Base-by-base conservation (phyloP, 305 asterid genomes). In the Solanum aculeatissimum region DNA sequence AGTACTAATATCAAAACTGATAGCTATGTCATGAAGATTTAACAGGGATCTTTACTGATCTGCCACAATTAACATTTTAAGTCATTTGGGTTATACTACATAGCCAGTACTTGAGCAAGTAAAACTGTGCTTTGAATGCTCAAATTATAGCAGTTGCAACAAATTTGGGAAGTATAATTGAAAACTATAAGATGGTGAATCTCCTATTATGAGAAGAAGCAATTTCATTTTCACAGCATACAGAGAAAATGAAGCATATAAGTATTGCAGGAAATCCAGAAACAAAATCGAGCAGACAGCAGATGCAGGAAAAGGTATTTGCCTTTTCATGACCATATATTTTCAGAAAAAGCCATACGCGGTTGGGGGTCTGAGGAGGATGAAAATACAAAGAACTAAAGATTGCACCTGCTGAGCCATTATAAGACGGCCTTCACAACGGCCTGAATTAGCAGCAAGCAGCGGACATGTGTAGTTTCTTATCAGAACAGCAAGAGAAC, bases 321-420 rank as follows among this genome's bases (percentile, higher is more conserved):
- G 51, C 66, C 68, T 54, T 79, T 19, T 57, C 68, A 54, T 54
- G 47, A 79, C 35, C 51, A 54, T 79, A 54, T 32, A 79, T 21
- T 29, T 79, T 79, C 83, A 32, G 68, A 19, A 32, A 79, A 79
- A 32, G 10, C 83, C 51, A 35, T 19, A 54, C 2, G 21, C 2
- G 13, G 42, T 35, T 54, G 66, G 83, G 32, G 51, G n/a, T 54
- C 18, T 32, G 68, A 79, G 68, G 32, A 53, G 19, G 68, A 79
- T 78, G 82, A 79, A 79, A 79, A 77, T 4, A 19, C 15, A 35
- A 54, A 40, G 38, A 89, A 29, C 53, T 74, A 63, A 70, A 55
- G 71, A 86, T 82, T 86, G 84, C 66, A 97, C 99, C 99, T 97
- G 99, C 91, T 97, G 99, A 88, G 99, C 99, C 83, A 97, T 91